Evolutionary conservation across 768 basidiomycete species (phyloP).

Genomic region (Roridomyces roridus): DNA sequence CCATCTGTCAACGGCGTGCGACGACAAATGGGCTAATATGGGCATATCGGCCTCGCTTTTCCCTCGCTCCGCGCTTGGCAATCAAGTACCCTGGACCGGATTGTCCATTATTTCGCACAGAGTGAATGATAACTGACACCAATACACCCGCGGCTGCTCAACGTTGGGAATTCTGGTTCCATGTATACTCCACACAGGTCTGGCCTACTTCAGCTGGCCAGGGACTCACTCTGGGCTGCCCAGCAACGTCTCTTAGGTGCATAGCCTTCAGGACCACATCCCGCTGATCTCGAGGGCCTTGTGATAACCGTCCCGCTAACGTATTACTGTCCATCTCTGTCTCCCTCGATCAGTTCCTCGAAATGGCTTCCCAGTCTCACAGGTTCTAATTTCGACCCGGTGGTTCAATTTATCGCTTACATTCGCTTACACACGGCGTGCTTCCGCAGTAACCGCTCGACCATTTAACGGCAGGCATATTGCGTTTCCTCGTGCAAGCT

Average conservation of each 20-base stretch:
- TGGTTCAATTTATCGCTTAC: too few species aligned
- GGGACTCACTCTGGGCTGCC: background rate
- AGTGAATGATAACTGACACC: background rate
- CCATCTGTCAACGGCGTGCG: background rate
- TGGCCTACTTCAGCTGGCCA: too few species aligned
- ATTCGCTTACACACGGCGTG: conserved; percentile 11
- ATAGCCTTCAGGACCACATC: too few species aligned
- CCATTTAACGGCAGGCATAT: conserved; percentile 3
- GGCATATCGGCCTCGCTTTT: conserved; percentile 5
- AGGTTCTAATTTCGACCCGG: background rate
- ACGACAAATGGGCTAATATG: conserved; percentile 5
- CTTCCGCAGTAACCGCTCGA: conserved; percentile 19
- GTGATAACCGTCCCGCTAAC: too few species aligned
- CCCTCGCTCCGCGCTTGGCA: background rate
- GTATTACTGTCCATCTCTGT: background rate
- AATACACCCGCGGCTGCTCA: conserved; percentile 3
- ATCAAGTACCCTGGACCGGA: background rate
- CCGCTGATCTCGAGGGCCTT: too few species aligned
- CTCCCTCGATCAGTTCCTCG: conserved; percentile 2
- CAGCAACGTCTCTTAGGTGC: background rate
- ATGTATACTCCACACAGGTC: too few species aligned
- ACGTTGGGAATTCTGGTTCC: too few species aligned
- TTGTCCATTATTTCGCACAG: background rate
- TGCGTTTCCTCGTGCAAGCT: background rate
- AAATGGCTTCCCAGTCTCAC: background rate